Percentiles rank a stretch among this genome's conserved stretches.
phyloP scores from a whole-genome alignment of 2,329 filamentous ascomycete species.

The Aspergillus ustus region DNA sequence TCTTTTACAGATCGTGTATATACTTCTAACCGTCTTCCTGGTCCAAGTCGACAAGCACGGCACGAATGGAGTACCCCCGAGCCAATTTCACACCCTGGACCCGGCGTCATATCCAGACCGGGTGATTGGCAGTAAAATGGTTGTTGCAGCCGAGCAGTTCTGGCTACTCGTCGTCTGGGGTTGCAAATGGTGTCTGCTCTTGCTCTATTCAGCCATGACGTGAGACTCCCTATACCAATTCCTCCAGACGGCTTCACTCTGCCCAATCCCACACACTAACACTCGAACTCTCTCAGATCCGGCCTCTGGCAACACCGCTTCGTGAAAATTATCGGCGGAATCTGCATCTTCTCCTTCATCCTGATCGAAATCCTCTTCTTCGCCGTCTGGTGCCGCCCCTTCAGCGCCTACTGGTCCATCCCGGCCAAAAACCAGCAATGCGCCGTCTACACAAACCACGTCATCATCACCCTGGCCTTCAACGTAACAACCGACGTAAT shows the following conservation, averaged over 20 bases:
- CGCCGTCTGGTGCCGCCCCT: constrained; percentile 60
- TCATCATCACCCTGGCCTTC: constrained; percentile 54
- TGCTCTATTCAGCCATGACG: constrained; percentile 60
- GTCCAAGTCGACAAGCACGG: constrained; percentile 51
- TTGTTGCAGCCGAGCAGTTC: constrained; percentile 59
- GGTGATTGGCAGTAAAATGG: constrained; percentile 59
- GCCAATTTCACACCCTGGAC: constrained; percentile 50
- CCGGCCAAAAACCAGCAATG: constrained; percentile 51
- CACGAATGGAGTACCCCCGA: constrained; percentile 51
- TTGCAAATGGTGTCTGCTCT: constrained; percentile 57
- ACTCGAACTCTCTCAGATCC: constrained; percentile 20
- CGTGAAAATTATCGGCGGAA: constrained; percentile 51
- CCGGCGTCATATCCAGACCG: constrained; percentile 47
- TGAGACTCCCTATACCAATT: constrained; percentile 36
- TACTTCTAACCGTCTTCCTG: constrained; percentile 49
- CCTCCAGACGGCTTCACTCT: neutral
- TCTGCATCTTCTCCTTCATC: constrained; percentile 52
- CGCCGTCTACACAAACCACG: constrained; percentile 53
- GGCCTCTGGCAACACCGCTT: constrained; percentile 38
- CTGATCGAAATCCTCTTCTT: constrained; percentile 57
- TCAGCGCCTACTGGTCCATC: constrained; percentile 58
- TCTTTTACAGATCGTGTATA: constrained; percentile 36
- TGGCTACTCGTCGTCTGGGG: constrained; percentile 58
- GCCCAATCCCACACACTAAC: neutral
- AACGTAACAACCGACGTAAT: constrained; percentile 54